A percentile compares a stretch with the other conserved stretches of the same genome.
Evolutionary conservation across 2,329 filamentous ascomycete species (phyloP).

Genomic region (Penicillium sp.): DNA sequence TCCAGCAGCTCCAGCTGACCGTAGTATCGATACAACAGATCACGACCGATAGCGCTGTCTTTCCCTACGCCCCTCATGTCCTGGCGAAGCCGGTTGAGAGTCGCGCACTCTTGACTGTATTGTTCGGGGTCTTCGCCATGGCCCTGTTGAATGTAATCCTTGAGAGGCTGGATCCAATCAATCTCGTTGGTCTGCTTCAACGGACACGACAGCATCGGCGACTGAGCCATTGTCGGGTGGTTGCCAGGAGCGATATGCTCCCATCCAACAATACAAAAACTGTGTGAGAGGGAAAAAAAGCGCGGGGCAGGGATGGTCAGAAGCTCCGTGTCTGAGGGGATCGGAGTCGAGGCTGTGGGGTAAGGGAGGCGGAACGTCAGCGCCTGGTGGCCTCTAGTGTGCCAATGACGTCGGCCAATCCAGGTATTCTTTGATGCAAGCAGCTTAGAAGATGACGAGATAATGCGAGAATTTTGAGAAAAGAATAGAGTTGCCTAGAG

Average conservation of each 20-base stretch:
- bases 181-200: slow-evolving; percentile 95
- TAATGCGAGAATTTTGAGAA: slow-evolving; percentile 1
- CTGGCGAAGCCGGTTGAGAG: slow-evolving; percentile 90
- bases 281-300: background rate
- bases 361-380: slow-evolving; percentile 23
- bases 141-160: slow-evolving; percentile 86
- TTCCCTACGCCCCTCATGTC: slow-evolving; percentile 98
- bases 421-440: background rate
- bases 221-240: slow-evolving; percentile 66
- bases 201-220: slow-evolving; percentile 93
- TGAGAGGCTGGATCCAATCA: slow-evolving; percentile 92
- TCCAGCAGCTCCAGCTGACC: slow-evolving; percentile 94
- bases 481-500: slow-evolving; percentile 11
- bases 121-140: slow-evolving; percentile 97
- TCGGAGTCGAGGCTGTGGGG: slow-evolving; percentile 26
- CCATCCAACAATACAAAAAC: slow-evolving; percentile 27
- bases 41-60: slow-evolving; percentile 89
- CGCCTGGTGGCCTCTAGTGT: slow-evolving; percentile 15
- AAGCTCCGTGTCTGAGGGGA: slow-evolving; percentile 18
- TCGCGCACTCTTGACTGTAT: slow-evolving; percentile 92
- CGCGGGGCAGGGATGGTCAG: slow-evolving; percentile 14
- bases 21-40: slow-evolving; percentile 95
- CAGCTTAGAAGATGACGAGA: background rate
- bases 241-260: slow-evolving; percentile 39
- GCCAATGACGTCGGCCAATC: slow-evolving; percentile 24